Evolutionary conservation across 2,329 filamentous ascomycete genomes (phyloP).

Genomic region (Sphaceloma murrayae): DNA sequence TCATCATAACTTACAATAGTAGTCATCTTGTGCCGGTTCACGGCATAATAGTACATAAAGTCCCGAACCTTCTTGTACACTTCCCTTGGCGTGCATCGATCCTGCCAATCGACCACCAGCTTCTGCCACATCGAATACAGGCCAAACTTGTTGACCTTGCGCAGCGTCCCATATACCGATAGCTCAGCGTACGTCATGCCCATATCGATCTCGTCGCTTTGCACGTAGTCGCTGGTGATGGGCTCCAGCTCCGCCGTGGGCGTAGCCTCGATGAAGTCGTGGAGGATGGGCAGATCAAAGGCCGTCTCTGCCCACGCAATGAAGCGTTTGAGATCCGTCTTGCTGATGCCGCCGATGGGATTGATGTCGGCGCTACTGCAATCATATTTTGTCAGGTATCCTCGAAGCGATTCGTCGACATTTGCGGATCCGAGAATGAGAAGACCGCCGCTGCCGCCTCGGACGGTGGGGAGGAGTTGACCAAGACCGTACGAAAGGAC

Average conservation of each 20-base stretch:
- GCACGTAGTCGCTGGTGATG: slow-evolving; percentile 52
- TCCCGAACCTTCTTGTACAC: slow-evolving; percentile 36
- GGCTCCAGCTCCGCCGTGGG: slow-evolving; percentile 49
- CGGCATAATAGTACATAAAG: slow-evolving; percentile 48
- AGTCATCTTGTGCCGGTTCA: slow-evolving; percentile 58
- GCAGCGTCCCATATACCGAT: slow-evolving; percentile 42
- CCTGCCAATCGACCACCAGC: slow-evolving; percentile 43
- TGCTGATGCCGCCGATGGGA: slow-evolving; percentile 54
- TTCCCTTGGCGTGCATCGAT: slow-evolving; percentile 25
- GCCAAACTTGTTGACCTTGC: slow-evolving; percentile 47
- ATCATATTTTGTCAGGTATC: slow-evolving; percentile 65
- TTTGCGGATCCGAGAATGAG: slow-evolving; percentile 61
- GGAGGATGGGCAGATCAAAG: slow-evolving; percentile 55
- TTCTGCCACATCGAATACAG: slow-evolving; percentile 47
- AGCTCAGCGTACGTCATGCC: slow-evolving; percentile 48
- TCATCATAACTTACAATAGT: slow-evolving; percentile 36
- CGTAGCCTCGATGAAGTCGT: slow-evolving; percentile 52
- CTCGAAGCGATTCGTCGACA: slow-evolving; percentile 49
- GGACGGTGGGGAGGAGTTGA: slow-evolving; percentile 51
- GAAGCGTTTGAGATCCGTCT: slow-evolving; percentile 62
- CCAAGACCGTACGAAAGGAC: slow-evolving; percentile 56
- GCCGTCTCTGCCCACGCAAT: slow-evolving; percentile 52
- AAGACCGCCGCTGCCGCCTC: slow-evolving; percentile 49
- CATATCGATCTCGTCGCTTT: slow-evolving; percentile 48
- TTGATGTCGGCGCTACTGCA: slow-evolving; percentile 47